Conservation (phyloP, 441 rosid species). For the Erodium moschatum region DNA sequence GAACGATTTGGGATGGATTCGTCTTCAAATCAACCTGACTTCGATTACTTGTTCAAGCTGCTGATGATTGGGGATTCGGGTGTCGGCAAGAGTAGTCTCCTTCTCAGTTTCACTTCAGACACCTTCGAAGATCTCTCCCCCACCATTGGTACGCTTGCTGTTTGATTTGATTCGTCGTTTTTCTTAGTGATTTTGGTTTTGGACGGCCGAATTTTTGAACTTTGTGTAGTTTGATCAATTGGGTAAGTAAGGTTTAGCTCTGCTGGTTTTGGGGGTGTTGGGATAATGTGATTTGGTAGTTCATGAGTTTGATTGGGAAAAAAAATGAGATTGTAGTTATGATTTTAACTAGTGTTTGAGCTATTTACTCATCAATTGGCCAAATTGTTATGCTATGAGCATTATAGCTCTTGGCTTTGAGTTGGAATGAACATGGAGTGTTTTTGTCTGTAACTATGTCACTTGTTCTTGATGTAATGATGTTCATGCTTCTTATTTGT, state of each 20-base stretch:
- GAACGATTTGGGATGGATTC: constrained; percentile 29
- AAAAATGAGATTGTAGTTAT: not conserved
- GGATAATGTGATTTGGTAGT: not conserved
- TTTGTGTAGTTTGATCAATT: not conserved
- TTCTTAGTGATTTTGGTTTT: not conserved
- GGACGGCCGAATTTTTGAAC: not conserved
- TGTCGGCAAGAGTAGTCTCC: constrained; percentile 60
- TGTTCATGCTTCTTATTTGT: too few species aligned
- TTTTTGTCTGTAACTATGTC: not conserved
- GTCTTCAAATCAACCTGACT: constrained; percentile 55
- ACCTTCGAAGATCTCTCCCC: constrained; percentile 63
- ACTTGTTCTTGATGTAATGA: too few species aligned
- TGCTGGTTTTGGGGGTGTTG: not conserved
- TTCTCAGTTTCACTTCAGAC: constrained; percentile 59
- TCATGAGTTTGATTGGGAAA: not conserved
- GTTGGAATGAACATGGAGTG: not conserved
- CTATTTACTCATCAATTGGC: not conserved
- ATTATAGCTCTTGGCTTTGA: not conserved
- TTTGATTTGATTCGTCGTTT: not conserved
- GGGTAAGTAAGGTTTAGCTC: not conserved
- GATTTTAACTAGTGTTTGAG: not conserved
- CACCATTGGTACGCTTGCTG: constrained; percentile 41
- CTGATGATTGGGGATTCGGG: constrained; percentile 63
- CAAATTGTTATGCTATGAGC: not conserved
- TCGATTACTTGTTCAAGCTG: constrained; percentile 55